A percentile compares a stretch with the other conserved stretches of the same genome.
Evolutionary conservation across 2,329 filamentous ascomycete species (phyloP).

Genomic region (Penicillium griseofulvum): DNA sequence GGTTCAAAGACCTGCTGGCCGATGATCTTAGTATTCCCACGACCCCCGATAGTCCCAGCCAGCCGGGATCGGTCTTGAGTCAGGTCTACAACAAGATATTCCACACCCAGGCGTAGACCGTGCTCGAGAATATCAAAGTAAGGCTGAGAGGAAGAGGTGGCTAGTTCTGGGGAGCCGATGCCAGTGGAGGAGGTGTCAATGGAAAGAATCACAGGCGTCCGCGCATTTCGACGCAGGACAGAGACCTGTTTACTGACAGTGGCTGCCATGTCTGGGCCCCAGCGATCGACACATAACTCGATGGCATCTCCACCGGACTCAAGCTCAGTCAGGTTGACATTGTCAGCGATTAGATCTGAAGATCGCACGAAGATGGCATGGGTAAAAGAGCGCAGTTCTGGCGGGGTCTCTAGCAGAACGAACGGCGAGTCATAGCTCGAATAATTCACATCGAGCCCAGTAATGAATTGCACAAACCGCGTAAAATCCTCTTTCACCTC

Average conservation of each 20-base stretch:
- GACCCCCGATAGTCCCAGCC: constrained; percentile 28
- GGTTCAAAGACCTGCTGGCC: constrained; percentile 37
- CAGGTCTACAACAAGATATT: constrained; percentile 42
- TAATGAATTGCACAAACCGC: constrained; percentile 58
- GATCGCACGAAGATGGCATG: constrained; percentile 41
- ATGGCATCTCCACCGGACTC: constrained; percentile 61
- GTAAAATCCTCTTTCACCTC: constrained; percentile 61
- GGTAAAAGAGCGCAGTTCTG: constrained; percentile 54
- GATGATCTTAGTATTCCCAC: constrained; percentile 43
- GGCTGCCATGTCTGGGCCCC: constrained; percentile 51
- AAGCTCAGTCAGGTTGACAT: constrained; percentile 50
- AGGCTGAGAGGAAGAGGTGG: constrained; percentile 8
- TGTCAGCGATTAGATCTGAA: constrained; percentile 34
- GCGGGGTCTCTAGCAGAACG: constrained; percentile 58
- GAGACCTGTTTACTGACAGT: constrained; percentile 57
- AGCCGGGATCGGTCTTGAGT: constrained; percentile 30
- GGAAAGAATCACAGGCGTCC: constrained; percentile 57
- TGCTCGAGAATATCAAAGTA: constrained; percentile 42
- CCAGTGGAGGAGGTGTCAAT: constrained; percentile 43
- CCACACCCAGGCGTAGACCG: constrained; percentile 40
- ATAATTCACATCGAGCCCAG: constrained; percentile 52
- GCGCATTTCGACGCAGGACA: constrained; percentile 55
- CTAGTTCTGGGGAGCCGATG: constrained; percentile 9
- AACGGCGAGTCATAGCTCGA: constrained; percentile 60
- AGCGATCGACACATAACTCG: constrained; percentile 60